Percentiles rank a stretch among this genome's conserved stretches.
Evolutionary conservation across 1,284 basidiomycete species (phyloP).

Genomic region (Taiwanofungus camphoratus): DNA sequence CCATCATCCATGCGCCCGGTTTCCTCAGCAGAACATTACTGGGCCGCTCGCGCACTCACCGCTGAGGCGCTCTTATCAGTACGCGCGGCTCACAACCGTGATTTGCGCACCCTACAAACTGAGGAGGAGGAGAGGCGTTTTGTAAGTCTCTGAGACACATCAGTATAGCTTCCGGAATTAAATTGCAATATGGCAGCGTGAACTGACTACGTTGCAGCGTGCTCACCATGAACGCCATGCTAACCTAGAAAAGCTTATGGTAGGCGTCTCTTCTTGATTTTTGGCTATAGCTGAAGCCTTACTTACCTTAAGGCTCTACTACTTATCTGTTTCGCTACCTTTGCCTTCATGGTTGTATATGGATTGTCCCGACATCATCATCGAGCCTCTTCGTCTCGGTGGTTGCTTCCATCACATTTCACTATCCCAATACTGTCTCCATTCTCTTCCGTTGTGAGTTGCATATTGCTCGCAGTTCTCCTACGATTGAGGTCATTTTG

Average conservation of each 20-base stretch:
- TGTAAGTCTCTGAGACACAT: conserved; percentile 29
- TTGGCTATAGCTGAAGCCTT: conserved; percentile 1
- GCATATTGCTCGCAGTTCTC: conserved; percentile 14
- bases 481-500: background rate
- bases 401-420: conserved; percentile 44
- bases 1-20: conserved; percentile 7
- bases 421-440: conserved; percentile 66
- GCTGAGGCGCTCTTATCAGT: conserved; percentile 53
- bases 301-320: conserved; percentile 34
- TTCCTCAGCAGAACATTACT: conserved; percentile 43
- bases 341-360: conserved; percentile 40
- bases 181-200: conserved; percentile 31
- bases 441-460: conserved; percentile 54
- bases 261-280: conserved; percentile 26
- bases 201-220: conserved; percentile 32
- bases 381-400: conserved; percentile 18
- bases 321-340: conserved; percentile 31
- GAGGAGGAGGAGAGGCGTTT: conserved; percentile 40
- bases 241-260: conserved; percentile 47
- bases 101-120: conserved; percentile 36
- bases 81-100: conserved; percentile 38
- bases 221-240: conserved; percentile 40
- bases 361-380: conserved; percentile 21
- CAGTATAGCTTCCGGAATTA: background rate
- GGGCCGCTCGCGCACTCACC: conserved; percentile 56